phyloP scores from a whole-genome alignment of 2,329 filamentous ascomycete genomes.

The Microsporum canis region DNA sequence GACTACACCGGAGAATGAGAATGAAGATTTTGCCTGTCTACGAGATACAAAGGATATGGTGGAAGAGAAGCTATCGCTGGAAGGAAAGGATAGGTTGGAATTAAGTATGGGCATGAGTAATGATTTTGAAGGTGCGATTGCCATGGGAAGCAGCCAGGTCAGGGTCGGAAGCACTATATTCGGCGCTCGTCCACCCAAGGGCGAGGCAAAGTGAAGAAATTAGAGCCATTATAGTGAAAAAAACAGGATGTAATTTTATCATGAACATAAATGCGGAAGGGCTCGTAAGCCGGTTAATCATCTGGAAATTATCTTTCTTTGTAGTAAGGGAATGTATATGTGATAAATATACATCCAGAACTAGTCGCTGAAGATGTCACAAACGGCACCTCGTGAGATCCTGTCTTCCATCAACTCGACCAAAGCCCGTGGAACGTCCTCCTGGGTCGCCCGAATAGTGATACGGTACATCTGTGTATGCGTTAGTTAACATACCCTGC shows the following conservation, averaged over 20 bases:
- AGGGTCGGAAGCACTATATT: slow-evolving; percentile 92
- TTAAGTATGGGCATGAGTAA: slow-evolving; percentile 98
- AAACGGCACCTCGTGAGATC: slow-evolving; percentile 45
- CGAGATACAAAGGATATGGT: slow-evolving; percentile 60
- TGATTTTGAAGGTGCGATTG: slow-evolving; percentile 83
- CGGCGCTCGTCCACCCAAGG: slow-evolving; percentile 66
- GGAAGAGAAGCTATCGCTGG: slow-evolving; percentile 47
- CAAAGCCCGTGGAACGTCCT: slow-evolving; percentile 67
- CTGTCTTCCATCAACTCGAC: slow-evolving; percentile 80
- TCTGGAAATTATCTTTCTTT: neutral
- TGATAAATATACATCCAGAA: neutral
- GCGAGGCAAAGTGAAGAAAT: slow-evolving; percentile 50
- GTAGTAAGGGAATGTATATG: neutral
- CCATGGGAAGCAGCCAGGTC: slow-evolving; percentile 76
- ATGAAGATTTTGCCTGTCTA: slow-evolving; percentile 74
- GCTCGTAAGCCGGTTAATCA: neutral
- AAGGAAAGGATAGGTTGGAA: slow-evolving; percentile 49
- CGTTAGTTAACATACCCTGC: slow-evolving; percentile 10
- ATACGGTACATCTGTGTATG: slow-evolving; percentile 73
- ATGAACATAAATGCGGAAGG: neutral
- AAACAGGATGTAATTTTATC: neutral
- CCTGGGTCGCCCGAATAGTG: slow-evolving; percentile 88
- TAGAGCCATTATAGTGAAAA: neutral
- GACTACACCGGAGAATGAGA: slow-evolving; percentile 63
- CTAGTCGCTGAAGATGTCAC: neutral